Conservation (phyloP, 345 rosid species). For the Sonneratia alba region DNA sequence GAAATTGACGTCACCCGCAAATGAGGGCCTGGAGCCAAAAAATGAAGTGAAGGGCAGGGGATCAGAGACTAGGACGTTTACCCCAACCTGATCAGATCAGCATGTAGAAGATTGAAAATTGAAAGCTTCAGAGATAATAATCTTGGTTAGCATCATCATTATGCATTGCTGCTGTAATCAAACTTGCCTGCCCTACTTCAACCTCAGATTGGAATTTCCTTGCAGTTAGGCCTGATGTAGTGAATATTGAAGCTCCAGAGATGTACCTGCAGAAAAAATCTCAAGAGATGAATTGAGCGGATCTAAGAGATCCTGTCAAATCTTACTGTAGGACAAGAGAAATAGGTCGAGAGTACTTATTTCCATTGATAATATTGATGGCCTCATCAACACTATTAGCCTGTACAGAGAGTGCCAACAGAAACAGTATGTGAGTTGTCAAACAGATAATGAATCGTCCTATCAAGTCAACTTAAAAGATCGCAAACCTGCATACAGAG, state of each 20-base stretch:
- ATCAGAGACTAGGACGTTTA: constrained; percentile 39
- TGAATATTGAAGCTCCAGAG: constrained; percentile 82
- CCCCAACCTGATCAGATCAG: constrained; percentile 36
- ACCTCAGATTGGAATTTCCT: constrained; percentile 88
- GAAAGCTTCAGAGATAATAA: neutral
- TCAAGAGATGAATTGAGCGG: neutral
- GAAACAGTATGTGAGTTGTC: neutral
- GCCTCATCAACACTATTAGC: constrained; percentile 46
- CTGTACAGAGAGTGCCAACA: constrained; percentile 13
- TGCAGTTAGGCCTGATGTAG: constrained; percentile 77
- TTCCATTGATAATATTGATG: constrained; percentile 41
- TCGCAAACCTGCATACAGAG: constrained; percentile 45
- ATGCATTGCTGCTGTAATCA: neutral
- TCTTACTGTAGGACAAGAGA: neutral
- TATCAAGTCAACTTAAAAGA: neutral
- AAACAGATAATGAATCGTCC: neutral
- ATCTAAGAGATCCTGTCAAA: neutral
- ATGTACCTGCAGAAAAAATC: constrained; percentile 45
- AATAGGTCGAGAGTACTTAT: constrained; percentile 27
- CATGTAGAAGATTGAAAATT: neutral
- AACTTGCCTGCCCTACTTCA: constrained; percentile 81
- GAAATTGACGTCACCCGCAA: constrained; percentile 34
- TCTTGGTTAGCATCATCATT: neutral
- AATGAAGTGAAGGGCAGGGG: constrained; percentile 36
- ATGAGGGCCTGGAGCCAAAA: constrained; percentile 34